Percentiles rank a stretch among this genome's conserved stretches.
These are phyloP conservation scores for Aspergillus pseudonomiae DNA, from an alignment of 2,329 filamentous ascomycete genomes.

Conservation along the genomic window DNA sequence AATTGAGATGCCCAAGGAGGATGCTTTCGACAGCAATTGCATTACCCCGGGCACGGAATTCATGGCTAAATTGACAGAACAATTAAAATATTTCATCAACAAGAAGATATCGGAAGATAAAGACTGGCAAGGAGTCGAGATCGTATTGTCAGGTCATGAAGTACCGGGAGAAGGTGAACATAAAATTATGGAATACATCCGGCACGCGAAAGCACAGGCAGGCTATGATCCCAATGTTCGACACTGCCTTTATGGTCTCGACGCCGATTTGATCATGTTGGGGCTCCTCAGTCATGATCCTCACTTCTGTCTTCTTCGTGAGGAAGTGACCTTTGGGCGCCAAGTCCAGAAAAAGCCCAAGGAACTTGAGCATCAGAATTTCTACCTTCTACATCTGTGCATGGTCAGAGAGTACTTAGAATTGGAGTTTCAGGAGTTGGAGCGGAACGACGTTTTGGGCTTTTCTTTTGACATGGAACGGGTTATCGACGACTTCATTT, in stretches of 20 bases:
- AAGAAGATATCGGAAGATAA: conserved; percentile 97
- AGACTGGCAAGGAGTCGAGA: conserved; percentile 96
- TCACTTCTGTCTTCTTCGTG: conserved; percentile 94
- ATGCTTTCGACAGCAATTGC: conserved; percentile 97
- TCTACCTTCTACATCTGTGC: conserved; percentile 95
- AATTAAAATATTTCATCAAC: conserved; percentile 97
- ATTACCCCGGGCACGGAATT: conserved; percentile 96
- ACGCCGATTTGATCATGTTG: conserved; percentile 98
- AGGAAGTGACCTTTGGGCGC: conserved; percentile 96
- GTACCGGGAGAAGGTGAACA: conserved; percentile 98
- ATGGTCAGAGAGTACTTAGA: conserved; percentile 97
- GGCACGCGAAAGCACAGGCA: conserved; percentile 92
- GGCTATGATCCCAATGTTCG: conserved; percentile 90
- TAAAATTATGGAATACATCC: conserved; percentile 99
- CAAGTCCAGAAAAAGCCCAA: conserved; percentile 86
- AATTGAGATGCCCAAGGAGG: conserved; percentile 89
- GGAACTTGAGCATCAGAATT: conserved; percentile 97
- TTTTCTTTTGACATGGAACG: conserved; percentile 92
- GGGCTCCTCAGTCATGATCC: conserved; percentile 96
- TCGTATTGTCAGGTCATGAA: conserved; percentile 95
- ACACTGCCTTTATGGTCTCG: conserved; percentile 94
- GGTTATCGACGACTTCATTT: conserved; percentile 98
- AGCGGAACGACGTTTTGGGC: conserved; percentile 69
- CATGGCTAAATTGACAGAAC: conserved; percentile 92
- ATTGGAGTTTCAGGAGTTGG: conserved; percentile 92